Conservation (phyloP, 768 basidiomycete genomes). For the Hypholoma fasciculare region DNA sequence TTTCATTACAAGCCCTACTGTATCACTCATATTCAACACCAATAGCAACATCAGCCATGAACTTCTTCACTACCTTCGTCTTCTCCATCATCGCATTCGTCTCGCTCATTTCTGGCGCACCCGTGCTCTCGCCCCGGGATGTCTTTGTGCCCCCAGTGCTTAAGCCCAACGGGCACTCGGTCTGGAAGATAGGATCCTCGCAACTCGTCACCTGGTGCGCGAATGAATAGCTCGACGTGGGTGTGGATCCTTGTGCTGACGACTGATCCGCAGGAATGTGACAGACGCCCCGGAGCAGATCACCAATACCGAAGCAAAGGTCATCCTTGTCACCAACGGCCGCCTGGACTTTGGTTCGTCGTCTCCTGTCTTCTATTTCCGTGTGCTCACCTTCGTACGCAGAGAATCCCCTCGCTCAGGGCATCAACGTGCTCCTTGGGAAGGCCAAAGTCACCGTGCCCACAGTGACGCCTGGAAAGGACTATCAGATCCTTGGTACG, state of each 20-base stretch:
- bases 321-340: slow-evolving; percentile 35
- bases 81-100: slow-evolving; percentile 25
- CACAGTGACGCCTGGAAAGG: slow-evolving; percentile 30
- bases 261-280: slow-evolving; percentile 31
- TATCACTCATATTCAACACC: slow-evolving; percentile 2
- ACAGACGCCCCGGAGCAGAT: slow-evolving; percentile 38
- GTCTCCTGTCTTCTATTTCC: background rate
- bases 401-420: slow-evolving; percentile 37
- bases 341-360: slow-evolving; percentile 33
- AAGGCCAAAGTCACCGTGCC: slow-evolving; percentile 40
- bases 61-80: slow-evolving; percentile 21
- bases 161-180: slow-evolving; percentile 22
- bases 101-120: slow-evolving; percentile 25
- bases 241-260: slow-evolving; percentile 13
- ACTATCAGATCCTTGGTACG: slow-evolving; percentile 36
- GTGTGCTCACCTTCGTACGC: background rate
- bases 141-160: slow-evolving; percentile 33
- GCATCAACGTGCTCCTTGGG: slow-evolving; percentile 37
- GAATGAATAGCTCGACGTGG: background rate
- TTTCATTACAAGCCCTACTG: background rate
- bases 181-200: slow-evolving; percentile 28
- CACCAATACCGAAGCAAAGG: slow-evolving; percentile 40
- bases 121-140: slow-evolving; percentile 25
- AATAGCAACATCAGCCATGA: slow-evolving; percentile 11
- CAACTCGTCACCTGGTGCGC: slow-evolving; percentile 33